A percentile compares a stretch with the other conserved stretches of the same genome.
phyloP scores from a whole-genome alignment of 192 early-diverging fungal species.

The Coemansia sp. region DNA sequence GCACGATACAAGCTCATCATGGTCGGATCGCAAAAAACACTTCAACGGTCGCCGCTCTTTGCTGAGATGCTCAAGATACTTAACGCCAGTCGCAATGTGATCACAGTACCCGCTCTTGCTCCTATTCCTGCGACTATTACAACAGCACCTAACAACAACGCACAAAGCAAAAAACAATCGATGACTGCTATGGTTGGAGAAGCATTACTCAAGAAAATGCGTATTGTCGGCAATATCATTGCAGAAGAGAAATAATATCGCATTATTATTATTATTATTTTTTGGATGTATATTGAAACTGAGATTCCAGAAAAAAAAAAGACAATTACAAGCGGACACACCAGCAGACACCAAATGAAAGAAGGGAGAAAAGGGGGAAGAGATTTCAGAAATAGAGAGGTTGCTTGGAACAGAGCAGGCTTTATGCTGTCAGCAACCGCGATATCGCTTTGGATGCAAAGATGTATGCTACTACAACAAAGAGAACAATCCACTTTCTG shows the following conservation, averaged over 20 bases:
- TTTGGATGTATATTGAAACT: slow-evolving; percentile 4
- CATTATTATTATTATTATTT: background rate
- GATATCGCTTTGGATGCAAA: slow-evolving; percentile 45
- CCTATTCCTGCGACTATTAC: slow-evolving; percentile 11
- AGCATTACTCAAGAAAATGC: slow-evolving; percentile 23
- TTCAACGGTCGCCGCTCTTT: slow-evolving; percentile 61
- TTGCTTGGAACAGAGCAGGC: background rate
- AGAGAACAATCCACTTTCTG: slow-evolving; percentile 48
- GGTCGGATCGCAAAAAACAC: slow-evolving; percentile 77
- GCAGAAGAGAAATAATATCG: slow-evolving; percentile 20
- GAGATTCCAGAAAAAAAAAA: slow-evolving; percentile 2
- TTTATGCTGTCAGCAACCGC: slow-evolving; percentile 35
- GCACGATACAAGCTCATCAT: slow-evolving; percentile 87
- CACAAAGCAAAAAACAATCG: background rate
- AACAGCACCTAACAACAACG: background rate
- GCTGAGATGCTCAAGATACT: slow-evolving; percentile 54
- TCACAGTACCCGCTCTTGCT: slow-evolving; percentile 26
- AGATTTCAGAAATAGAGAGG: background rate
- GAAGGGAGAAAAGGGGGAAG: background rate
- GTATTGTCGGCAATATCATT: slow-evolving; percentile 31
- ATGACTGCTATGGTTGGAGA: slow-evolving; percentile 7
- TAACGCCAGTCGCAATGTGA: slow-evolving; percentile 10
- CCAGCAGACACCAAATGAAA: background rate
- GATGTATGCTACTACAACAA: slow-evolving; percentile 43
- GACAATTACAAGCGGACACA: slow-evolving; percentile 18